Evolutionary conservation across 805 yeast species (phyloP).

Genomic region (Scheffersomyces lignosus): DNA sequence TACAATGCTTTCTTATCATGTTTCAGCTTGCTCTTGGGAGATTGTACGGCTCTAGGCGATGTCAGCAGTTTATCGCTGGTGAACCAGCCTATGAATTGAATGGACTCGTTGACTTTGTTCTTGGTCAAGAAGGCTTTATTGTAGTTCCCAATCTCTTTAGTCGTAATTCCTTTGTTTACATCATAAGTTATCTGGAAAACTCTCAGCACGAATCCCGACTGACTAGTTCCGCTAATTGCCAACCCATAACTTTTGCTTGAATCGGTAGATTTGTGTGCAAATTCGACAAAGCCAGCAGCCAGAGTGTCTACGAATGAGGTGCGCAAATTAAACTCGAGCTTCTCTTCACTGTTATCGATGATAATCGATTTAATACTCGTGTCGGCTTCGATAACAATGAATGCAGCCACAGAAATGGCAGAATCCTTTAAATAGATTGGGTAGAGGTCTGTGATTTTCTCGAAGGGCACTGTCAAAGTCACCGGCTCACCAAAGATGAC

Average conservation of each 20-base stretch:
- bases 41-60: not conserved
- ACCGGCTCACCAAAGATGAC: too few relatives aligned
- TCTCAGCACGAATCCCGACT: slow-evolving; percentile 1
- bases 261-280: not conserved
- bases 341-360: not conserved
- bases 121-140: slow-evolving; percentile 6
- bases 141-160: slow-evolving; percentile 10
- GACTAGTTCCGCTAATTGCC: not conserved
- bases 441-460: not conserved
- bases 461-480: too few relatives aligned
- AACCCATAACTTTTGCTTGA: not conserved
- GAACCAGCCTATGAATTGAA: slow-evolving; percentile 7
- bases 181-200: slow-evolving; percentile 4
- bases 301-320: not conserved
- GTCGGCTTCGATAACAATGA: not conserved
- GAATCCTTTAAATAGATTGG: not conserved
- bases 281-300: not conserved
- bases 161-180: slow-evolving; percentile 1
- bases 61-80: not conserved
- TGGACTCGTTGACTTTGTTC: not conserved
- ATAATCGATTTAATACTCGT: not conserved
- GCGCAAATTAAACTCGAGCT: not conserved
- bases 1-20: not conserved
- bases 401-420: not conserved
- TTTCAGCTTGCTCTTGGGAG: slow-evolving; percentile 3